Evolutionary conservation across 352 stramenopile genomes (phyloP), one percentile per base, ranked within the genome.

Genomic region (Blastocystis sp.): DNA sequence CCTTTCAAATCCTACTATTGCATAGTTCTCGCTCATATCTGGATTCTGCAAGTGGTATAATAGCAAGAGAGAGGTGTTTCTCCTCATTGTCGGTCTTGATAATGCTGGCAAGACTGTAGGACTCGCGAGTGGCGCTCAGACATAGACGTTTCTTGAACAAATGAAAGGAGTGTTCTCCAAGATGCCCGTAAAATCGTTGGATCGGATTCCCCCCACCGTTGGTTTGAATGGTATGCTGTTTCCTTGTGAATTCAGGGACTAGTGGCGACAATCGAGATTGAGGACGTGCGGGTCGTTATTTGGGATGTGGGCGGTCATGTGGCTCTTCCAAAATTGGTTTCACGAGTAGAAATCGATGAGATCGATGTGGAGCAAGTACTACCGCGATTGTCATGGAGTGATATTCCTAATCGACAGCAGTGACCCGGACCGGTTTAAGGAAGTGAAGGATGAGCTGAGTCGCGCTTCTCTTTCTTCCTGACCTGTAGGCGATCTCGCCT

Each of bases 31-130:
- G 87, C 90, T 95, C 48, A 91, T 95, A 60, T 91, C 92, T 87
- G 93, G 93, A 17, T 90, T 95, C 40, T 95, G 92, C 92, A 89
- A 90, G 68, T 95, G 94, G 91, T 91, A 95, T 74, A 95, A 95
- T 89, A 92, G 92, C 60, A 95, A 94, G 89, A 92, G 92, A 42
- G 93, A 96, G 90, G 91, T 96, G 66, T 94, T 96, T 90, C 89
- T 97, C 66, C 92, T 97, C 54, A 96, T 97, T 87, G 93, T 96
- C 61, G 94, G 94, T 45, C 92, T 96, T 82, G 94, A 97, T 89
- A 93, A 96, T 88, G 94, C 94, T 62, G 94, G 94, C 84, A 97
- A 97, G 93, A 97, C 94, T 89, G 70, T 63, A 52, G 0, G 10
- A 38, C 71, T 43, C 64, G 52, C 28, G 43, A 24, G 19, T 24